Base-by-base conservation (phyloP, 345 rosid genomes). In the Rhizophora apiculata region DNA sequence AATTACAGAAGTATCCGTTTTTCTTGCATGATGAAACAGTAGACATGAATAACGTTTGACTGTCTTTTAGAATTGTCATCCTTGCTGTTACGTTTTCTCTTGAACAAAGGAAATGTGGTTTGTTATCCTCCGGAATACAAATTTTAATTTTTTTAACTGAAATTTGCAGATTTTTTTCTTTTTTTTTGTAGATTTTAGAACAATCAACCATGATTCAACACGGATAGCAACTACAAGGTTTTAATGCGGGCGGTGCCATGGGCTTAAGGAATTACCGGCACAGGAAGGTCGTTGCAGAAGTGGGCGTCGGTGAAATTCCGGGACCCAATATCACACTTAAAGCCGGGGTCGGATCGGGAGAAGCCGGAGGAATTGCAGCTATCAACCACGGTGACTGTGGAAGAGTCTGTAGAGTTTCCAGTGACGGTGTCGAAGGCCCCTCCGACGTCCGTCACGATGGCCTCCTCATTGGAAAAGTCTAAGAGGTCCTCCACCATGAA, bases 401-500 rank as follows among this genome's bases (percentile, higher is more conserved):
- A 86, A 39, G 89, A 85, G 29, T 82, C 88, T 6, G 86, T 75
- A 39, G 88, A 81, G 76, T 79, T 72, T 6, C 74, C 87, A 32
- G 74, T 67, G 61, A 74, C 72, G 61, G 69, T 58, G 36, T 70
- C 87, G n/a, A 67, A 37, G 19, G 74, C 61, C 30, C 60, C 60
- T 21, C 55, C 49, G 46, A n/a, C 76, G 24, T 83, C 89, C 26
- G 74, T 79, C 16, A 78, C 69, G 22, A 75, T 83, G 76, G 82
- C 82, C 53, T 88, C 94, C 16, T 88, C 92, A 74, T 90, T 86
- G 70, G 97, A 86, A 79, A 91, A 91, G 76, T 95, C 93, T 20
- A 94, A 67, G 11, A 95, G 92, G 71, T 95, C 99, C 72, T 95
- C 99, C 3, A 95, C 97, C 7, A 80, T 78, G 82, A 95, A 95